phyloP scores from a whole-genome alignment of 306 rosid genomes.

The Casuarina glauca region DNA sequence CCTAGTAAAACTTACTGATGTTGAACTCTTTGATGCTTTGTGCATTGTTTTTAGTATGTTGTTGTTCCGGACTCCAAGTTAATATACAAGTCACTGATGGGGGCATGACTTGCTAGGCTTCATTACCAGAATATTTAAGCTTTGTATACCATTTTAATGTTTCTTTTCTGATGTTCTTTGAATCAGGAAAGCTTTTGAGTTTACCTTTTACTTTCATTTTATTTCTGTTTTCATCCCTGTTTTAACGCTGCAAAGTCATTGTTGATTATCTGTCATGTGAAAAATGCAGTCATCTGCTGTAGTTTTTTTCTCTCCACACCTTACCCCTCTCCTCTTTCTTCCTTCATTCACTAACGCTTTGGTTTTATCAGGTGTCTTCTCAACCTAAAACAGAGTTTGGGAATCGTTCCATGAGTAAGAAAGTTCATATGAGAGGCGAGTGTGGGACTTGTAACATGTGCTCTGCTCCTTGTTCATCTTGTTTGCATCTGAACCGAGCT shows the following conservation, averaged over 20 bases:
- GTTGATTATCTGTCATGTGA: neutral
- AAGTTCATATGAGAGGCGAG: conserved; percentile 58
- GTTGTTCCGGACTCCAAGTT: neutral
- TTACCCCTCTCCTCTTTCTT: neutral
- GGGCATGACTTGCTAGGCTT: neutral
- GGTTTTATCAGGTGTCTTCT: conserved; percentile 48
- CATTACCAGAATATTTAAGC: neutral
- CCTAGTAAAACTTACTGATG: neutral
- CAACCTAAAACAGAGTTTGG: conserved; percentile 39
- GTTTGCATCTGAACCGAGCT: conserved; percentile 61
- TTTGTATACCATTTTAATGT: neutral
- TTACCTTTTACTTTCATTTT: neutral
- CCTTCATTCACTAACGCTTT: conserved; percentile 21
- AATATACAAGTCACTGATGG: neutral
- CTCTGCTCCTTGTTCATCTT: conserved; percentile 79
- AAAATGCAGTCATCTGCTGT: neutral
- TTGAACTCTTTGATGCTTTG: neutral
- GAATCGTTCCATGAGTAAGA: conserved; percentile 41
- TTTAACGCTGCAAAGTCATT: neutral
- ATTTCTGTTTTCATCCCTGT: neutral
- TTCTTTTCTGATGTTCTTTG: neutral
- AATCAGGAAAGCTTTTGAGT: neutral
- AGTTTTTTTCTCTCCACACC: neutral
- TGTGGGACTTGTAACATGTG: conserved; percentile 81
- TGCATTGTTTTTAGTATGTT: neutral